Conservation (phyloP, 441 rosid species). For the Syzygium syzygioides region DNA sequence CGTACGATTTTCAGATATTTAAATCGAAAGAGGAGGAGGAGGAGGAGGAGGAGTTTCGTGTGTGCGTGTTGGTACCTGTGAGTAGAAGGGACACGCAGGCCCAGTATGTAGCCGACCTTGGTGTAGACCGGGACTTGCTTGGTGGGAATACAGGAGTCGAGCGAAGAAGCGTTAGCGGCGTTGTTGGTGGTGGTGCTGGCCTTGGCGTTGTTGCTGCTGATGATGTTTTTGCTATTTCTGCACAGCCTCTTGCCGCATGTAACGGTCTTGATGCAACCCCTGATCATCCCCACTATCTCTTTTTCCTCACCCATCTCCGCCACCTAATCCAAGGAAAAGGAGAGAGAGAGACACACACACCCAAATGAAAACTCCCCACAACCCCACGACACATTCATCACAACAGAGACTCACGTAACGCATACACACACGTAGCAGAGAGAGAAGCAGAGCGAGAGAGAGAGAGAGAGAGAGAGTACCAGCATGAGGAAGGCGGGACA, state of each 20-base stretch:
- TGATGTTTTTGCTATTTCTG: slow-evolving; percentile 21
- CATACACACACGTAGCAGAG: background rate
- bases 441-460: background rate
- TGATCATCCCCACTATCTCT: slow-evolving; percentile 44
- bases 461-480: slow-evolving; percentile 29
- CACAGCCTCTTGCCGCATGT: slow-evolving; percentile 66
- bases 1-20: background rate
- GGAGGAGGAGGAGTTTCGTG: background rate
- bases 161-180: slow-evolving; percentile 1
- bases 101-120: slow-evolving; percentile 82
- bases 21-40: background rate
- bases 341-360: background rate
- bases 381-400: background rate
- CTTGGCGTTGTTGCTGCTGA: slow-evolving; percentile 1
- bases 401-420: background rate
- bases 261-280: slow-evolving; percentile 93
- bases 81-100: slow-evolving; percentile 88
- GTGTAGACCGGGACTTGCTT: slow-evolving; percentile 61
- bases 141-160: background rate
- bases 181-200: slow-evolving; percentile 2
- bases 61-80: slow-evolving; percentile 42
- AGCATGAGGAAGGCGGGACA: slow-evolving; percentile 96
- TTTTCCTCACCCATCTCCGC: slow-evolving; percentile 48
- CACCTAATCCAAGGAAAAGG: slow-evolving; percentile 38
- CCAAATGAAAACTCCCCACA: background rate